A percentile compares a stretch with the other conserved stretches of the same genome.
These are phyloP conservation scores for Arabis alpina DNA, from an alignment of 345 rosid species.

Conservation along the genomic window DNA sequence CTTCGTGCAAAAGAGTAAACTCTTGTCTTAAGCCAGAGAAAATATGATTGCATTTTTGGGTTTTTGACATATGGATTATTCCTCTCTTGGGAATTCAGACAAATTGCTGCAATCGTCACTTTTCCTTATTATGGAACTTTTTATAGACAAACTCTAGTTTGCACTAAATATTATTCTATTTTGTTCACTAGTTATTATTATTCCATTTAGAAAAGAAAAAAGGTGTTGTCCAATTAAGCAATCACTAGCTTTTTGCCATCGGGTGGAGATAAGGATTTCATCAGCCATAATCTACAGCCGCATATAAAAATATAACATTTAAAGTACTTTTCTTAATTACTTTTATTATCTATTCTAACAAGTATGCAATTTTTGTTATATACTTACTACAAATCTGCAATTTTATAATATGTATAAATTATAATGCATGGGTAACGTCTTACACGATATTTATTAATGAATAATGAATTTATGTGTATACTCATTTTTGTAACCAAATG, in stretches of 20 bases:
- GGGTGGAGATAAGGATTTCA: constrained; percentile 30
- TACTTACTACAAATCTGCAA: constrained; percentile 2
- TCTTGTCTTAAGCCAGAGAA: constrained; percentile 11
- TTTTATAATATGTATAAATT: not conserved
- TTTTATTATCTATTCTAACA: constrained; percentile 10
- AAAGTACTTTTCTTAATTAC: constrained; percentile 1
- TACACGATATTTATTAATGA: constrained; percentile 6
- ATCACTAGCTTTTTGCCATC: constrained; percentile 27
- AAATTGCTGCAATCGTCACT: constrained; percentile 7
- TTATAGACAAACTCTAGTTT: not conserved
- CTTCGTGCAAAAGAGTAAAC: constrained; percentile 6
- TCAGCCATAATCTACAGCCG: constrained; percentile 25
- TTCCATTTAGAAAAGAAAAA: not conserved
- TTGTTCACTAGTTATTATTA: not conserved
- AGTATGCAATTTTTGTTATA: constrained; percentile 6
- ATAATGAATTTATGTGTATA: not conserved
- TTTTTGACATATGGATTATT: constrained; percentile 12
- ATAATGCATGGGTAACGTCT: not conserved
- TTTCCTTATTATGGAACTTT: not conserved
- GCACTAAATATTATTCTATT: constrained; percentile 4
- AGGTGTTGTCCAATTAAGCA: constrained; percentile 36
- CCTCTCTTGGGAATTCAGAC: constrained; percentile 22
- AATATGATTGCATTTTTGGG: not conserved
- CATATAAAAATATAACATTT: not conserved
- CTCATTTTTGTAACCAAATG: not conserved